Evolutionary conservation across 306 rosid genomes (phyloP).

Genomic region (Vigna angularis): DNA sequence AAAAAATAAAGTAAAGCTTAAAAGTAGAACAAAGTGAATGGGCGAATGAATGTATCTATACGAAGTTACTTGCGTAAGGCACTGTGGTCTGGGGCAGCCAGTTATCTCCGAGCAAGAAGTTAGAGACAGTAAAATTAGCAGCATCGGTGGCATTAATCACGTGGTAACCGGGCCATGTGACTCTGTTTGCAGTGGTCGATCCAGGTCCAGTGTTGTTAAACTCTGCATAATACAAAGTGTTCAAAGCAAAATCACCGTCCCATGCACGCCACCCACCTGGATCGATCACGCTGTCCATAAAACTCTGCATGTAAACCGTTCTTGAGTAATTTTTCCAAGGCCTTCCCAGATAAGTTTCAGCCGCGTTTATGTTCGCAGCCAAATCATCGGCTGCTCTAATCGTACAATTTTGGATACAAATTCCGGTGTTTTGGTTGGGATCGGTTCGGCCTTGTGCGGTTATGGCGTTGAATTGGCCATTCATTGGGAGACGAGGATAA

Average conservation of each 20-base stretch:
- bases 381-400: slow-evolving; percentile 65
- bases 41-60: neutral
- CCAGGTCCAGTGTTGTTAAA: slow-evolving; percentile 69
- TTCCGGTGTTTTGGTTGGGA: slow-evolving; percentile 75
- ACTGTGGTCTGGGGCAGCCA: slow-evolving; percentile 81
- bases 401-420: slow-evolving; percentile 64
- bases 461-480: slow-evolving; percentile 78
- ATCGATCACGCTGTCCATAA: slow-evolving; percentile 53
- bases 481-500: slow-evolving; percentile 67
- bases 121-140: slow-evolving; percentile 62
- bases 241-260: slow-evolving; percentile 67
- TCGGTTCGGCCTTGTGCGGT: slow-evolving; percentile 84
- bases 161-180: slow-evolving; percentile 67
- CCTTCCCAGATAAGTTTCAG: slow-evolving; percentile 67
- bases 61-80: slow-evolving; percentile 49
- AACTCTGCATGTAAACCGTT: slow-evolving; percentile 70
- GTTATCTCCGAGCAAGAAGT: slow-evolving; percentile 62
- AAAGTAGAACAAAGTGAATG: neutral
- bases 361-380: slow-evolving; percentile 18
- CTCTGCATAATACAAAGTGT: slow-evolving; percentile 71
- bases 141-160: slow-evolving; percentile 61
- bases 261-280: slow-evolving; percentile 71
- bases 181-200: slow-evolving; percentile 59
- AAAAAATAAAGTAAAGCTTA: neutral
- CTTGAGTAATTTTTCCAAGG: slow-evolving; percentile 83